A percentile compares a stretch with the other conserved stretches of the same genome.
Evolutionary conservation across 331 rosid genomes (phyloP).

Genomic region (Erythrophleum ivorense): DNA sequence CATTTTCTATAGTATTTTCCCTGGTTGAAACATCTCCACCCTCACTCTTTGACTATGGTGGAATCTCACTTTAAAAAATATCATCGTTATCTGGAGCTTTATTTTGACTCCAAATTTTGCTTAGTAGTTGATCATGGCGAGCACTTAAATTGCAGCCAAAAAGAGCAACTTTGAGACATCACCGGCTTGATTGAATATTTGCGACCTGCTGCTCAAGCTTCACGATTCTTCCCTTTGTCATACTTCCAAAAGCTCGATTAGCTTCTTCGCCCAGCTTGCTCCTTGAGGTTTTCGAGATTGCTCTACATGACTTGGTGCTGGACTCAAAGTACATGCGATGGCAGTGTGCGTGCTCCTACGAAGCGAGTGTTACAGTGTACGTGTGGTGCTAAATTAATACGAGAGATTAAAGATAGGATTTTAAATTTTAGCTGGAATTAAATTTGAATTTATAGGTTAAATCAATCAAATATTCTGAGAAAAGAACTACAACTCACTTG

Average conservation of each 20-base stretch:
- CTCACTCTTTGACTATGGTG: constrained; percentile 71
- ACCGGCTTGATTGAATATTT: constrained; percentile 92
- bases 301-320: constrained; percentile 87
- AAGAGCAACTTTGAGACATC: constrained; percentile 86
- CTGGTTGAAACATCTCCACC: constrained; percentile 78
- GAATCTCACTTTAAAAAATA: constrained; percentile 53
- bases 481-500: too few relatives aligned
- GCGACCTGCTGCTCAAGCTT: constrained; percentile 95
- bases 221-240: constrained; percentile 94
- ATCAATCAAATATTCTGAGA: too few relatives aligned
- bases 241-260: constrained; percentile 84
- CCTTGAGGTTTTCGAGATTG: constrained; percentile 94
- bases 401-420: too few relatives aligned
- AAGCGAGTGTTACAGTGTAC: constrained; percentile 91
- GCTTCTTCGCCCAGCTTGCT: constrained; percentile 97
- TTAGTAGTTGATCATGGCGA: constrained; percentile 76
- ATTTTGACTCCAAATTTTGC: constrained; percentile 73
- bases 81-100: constrained; percentile 69
- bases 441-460: too few relatives aligned
- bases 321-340: constrained; percentile 90
- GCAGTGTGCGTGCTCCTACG: constrained; percentile 98
- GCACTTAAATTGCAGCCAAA: constrained; percentile 78
- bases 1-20: constrained; percentile 96
- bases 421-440: too few relatives aligned
- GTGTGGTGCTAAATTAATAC: constrained; percentile 43